Evolutionary conservation across 2,329 filamentous ascomycete species (phyloP), one percentile per base, ranked within the genome.

Genomic region (Fusarium albosuccineum): DNA sequence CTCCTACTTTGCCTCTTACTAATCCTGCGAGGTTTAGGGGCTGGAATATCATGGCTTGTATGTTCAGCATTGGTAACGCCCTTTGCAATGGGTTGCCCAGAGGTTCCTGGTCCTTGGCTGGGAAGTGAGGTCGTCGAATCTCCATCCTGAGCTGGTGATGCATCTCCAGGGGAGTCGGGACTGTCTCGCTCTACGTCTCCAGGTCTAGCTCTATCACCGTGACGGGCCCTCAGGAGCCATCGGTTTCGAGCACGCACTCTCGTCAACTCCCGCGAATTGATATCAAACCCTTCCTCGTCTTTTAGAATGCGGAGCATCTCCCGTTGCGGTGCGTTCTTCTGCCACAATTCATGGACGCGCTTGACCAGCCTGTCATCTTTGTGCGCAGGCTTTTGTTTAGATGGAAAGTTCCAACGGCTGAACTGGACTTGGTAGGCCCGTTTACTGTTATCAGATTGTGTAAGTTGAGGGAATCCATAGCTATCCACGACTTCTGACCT

Each of bases 321-420:
- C 62, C 86, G 86, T 76, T 94, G 91, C 16, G 82, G 85, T 13
- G 88, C 83, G 73, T 95, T 96, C 70, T 82, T 83, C 75, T 92
- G 89, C 92, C 92, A 96, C 71, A 96, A 83, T 78, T 94, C 87
- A 74, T 89, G 89, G 63, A 95, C 85, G 30, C 92, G 87, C 16
- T 85, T 85, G 40, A 92, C 87, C 8, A 95, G 85, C 26, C 82
- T 82, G 13, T 84, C 82, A 74, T 93, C 91, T 73, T 91, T 91
- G 74, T 93, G 87, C 2, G 89, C 89, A 1, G 89, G 89, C 62
- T 90, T 89, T 70, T 92, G 89, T 76, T 93, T 93, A 60, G 85
- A 87, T 13, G 92, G 92, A 70, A 96, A 95, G 8, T 88, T 86
- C 93, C 93, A 96, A 75, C 88, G 84, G 74, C 89, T 91, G 78